phyloP scores from a whole-genome alignment of 768 basidiomycete genomes.

The Kwoniella pini region DNA sequence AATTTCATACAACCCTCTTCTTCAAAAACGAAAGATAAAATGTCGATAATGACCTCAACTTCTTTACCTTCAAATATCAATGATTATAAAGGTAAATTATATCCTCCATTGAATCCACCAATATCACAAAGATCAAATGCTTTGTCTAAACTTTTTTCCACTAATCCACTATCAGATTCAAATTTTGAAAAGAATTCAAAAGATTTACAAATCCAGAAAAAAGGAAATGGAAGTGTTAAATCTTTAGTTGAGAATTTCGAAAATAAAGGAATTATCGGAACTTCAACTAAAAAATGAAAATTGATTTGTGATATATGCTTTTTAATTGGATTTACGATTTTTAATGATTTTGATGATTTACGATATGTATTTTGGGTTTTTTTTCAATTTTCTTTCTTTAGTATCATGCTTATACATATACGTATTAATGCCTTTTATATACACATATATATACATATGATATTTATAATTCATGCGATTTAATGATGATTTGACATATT shows the following conservation, averaged over 20 bases:
- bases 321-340: no score
- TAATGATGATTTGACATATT: no score
- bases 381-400: background rate
- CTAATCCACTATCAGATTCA: slow-evolving; percentile 2
- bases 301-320: no score
- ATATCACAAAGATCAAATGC: slow-evolving; percentile 36
- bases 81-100: slow-evolving; percentile 16
- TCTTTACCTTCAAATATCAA: slow-evolving; percentile 16
- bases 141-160: slow-evolving; percentile 34
- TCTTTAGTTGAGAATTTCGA: slow-evolving; percentile 38
- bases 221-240: slow-evolving; percentile 30
- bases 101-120: slow-evolving; percentile 31
- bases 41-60: background rate
- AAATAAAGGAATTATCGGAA: slow-evolving; percentile 12
- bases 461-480: no score
- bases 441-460: background rate
- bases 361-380: slow-evolving; percentile 3
- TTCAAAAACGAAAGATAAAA: no score
- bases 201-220: slow-evolving; percentile 1
- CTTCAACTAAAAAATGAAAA: background rate
- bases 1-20: no score
- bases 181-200: background rate
- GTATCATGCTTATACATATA: no score
- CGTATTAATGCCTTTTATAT: background rate
- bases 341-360: no score